These are phyloP conservation scores for Yamadazyma pseudoaaseri DNA, from an alignment of 1,139 yeast genomes.

Conservation along the genomic window DNA sequence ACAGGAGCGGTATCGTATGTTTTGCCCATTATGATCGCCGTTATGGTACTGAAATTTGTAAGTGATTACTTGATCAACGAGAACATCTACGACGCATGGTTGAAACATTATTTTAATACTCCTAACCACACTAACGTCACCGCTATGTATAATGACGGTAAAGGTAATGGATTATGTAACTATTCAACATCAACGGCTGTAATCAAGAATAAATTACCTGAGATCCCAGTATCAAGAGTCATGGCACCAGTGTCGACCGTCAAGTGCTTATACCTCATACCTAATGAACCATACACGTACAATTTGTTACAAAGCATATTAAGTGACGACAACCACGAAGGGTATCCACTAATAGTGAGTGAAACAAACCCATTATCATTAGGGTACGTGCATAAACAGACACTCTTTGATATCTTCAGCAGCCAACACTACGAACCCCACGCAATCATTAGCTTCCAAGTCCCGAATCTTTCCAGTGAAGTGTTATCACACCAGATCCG, in stretches of 20 bases:
- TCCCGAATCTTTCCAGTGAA: slow-evolving; percentile 17
- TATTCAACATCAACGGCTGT: slow-evolving; percentile 32
- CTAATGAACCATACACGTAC: slow-evolving; percentile 25
- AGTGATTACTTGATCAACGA: slow-evolving; percentile 47
- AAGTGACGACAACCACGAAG: slow-evolving; percentile 39
- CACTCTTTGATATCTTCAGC: slow-evolving; percentile 18
- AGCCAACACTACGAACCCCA: slow-evolving; percentile 11
- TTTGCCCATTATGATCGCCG: slow-evolving; percentile 59
- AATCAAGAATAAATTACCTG: slow-evolving; percentile 33
- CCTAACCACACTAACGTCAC: slow-evolving; percentile 2
- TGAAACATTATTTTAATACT: slow-evolving; percentile 26
- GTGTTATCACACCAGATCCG: slow-evolving; percentile 26
- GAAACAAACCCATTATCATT: slow-evolving; percentile 25
- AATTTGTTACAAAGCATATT: slow-evolving; percentile 19
- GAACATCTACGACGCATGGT: slow-evolving; percentile 51
- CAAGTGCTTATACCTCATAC: slow-evolving; percentile 31
- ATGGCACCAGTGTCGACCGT: slow-evolving; percentile 33
- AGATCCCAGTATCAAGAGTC: slow-evolving; percentile 25
- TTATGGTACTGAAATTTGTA: slow-evolving; percentile 50
- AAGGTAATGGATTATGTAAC: slow-evolving; percentile 41
- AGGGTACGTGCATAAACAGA: slow-evolving; percentile 38
- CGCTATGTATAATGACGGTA: slow-evolving; percentile 28
- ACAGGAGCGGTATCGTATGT: slow-evolving; percentile 62
- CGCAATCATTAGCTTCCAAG: slow-evolving; percentile 24
- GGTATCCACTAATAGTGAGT: slow-evolving; percentile 39